Base-by-base conservation (phyloP, 23 red algal species). In the Agarophyton chilense region DNA sequence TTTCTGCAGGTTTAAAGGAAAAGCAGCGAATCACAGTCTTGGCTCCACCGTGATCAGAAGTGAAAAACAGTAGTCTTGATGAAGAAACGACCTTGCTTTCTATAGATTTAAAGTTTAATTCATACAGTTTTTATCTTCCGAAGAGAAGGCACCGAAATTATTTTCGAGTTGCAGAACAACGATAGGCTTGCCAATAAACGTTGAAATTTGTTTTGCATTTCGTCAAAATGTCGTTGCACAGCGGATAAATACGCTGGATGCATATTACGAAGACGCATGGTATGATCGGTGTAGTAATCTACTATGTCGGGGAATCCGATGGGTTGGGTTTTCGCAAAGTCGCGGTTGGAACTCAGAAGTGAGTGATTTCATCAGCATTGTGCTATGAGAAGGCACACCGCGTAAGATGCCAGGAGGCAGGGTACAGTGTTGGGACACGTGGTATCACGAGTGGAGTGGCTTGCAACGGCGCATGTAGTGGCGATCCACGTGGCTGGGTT, bases 91-190 rank as follows among this genome's bases (percentile, higher is more conserved):
- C 21, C 49, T 29, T 18, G 36, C 31, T 33, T 52, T 46, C 81
- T 62, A 86, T 14, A 85, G 36, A 35, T 68, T 61, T 14, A 94
- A 55, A 11, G 94, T 42, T 79, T 72, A 85, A 64, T 94, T 52
- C 83, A 98, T 76, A 53, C 94, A 98, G 14, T 38, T 31, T 38
- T 54, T 47, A 34, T 86, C 70, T 50, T 73, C 90, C 26, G 73
- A 41, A 65, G 90, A 83, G 72, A 94, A 98, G 26, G 46, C 57
- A 24, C 92, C 86, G 76, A 93, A 98, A 76, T 98, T 90, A 43
- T 98, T 98, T 83, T 98, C 95, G 2, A 98, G 52, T 39, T 98
- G 95, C 21, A 93, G 74, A 10, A 66, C 73, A 7, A 98, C 89
- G 34, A 98, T 78, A 68, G 95, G 95, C 22, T 89, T 87, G 16